Evolutionary conservation across 352 stramenopile genomes (phyloP), one percentile per base, ranked within the genome.

Genomic region (Phytopythium litorale): DNA sequence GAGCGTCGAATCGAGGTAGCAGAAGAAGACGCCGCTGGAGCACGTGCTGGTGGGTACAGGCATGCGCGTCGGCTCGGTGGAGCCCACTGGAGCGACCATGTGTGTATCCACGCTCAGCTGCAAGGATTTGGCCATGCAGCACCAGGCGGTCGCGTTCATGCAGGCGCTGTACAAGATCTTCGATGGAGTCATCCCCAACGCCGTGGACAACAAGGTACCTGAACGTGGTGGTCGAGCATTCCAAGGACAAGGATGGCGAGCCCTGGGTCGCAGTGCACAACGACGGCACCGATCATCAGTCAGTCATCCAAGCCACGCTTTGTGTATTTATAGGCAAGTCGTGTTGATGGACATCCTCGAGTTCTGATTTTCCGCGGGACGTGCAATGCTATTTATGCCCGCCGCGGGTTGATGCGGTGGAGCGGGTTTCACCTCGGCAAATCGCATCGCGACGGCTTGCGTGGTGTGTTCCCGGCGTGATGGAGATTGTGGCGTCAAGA

Each of bases 81-180:
- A 96, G 65, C 64, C 69, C 0, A 72, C 75, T 16, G 80, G 81
- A 52, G 82, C 91, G 64, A 83, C 68, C 19, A 89, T 95, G 82
- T 96, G 88, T 86, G 84, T 93, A 53, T 60, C n/a, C 28, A 30
- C 28, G 28, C 73, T 73, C 9, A 70, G 76, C 9, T 66, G 64
- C 43, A 52, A 58, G 42, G 58, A 62, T 76, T 37, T 66, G 71
- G 18, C 30, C 52, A 94, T 96, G 85, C 81, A 81, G 56, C 85
- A 90, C 52, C 76, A 89, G 40, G 63, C 70, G 18, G 81, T 96
- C 19, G 81, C 92, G 69, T 95, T 89, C 55, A 80, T 92, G 15
- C 84, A 83, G 12, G 88, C 88, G 40, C 77, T 99, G 49, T 99
- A 97, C 89, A 99, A 99, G 75, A 99, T 99, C 68, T 99, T 99